Base-by-base conservation (phyloP, 768 basidiomycete genomes). In the Lentinula raphanica region DNA sequence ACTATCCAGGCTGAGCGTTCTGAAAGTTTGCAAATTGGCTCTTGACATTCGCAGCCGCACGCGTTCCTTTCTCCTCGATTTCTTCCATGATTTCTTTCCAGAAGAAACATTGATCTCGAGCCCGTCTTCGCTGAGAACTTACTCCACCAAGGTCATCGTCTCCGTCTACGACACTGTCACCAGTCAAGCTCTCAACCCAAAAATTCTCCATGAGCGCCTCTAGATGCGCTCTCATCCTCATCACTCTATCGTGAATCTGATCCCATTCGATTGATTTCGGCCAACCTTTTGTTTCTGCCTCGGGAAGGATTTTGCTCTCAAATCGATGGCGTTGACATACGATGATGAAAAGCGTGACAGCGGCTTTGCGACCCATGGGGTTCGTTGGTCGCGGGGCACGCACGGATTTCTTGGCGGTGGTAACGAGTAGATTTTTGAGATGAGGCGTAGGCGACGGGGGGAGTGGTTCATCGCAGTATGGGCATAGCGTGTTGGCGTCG, bases 1-100 rank as follows among this genome's bases (percentile, higher is more conserved):
- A 96, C 93, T 94, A 96, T 73, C 94, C 93, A 27, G 93, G 92
- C 64, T 92, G 89, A 3, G 84, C 83, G 72, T 85, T 88, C 63
- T 91, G 83, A 64, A 95, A 95, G 62, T 75, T 89, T 17, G 81
- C 78, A 64, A 87, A 92, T 64, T 94, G 92, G 1, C 83, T 89
- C 45, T 78, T 80, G 49, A 90, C 81, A 40, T 90, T 86, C 1
- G 80, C 78, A 17, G 83, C 83, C 12, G 82, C 82, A 49, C 85
- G 81, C 28, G 82, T 78, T 0, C 91, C 92, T 58, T 85, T 84
- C 62, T 73, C 70, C 68, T 80, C 81, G 48, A 92, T 75, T 59
- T 86, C 85, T 49, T 76, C 75, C 68, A 84, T 76, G 7, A 86
- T 69, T 32, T 90, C 87, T 40, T 66, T 72, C 89, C 89, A 94